A percentile compares a stretch with the other conserved stretches of the same genome.
Evolutionary conservation across 2,329 filamentous ascomycete species (phyloP).

Genomic region (Fusarium nodosum): DNA sequence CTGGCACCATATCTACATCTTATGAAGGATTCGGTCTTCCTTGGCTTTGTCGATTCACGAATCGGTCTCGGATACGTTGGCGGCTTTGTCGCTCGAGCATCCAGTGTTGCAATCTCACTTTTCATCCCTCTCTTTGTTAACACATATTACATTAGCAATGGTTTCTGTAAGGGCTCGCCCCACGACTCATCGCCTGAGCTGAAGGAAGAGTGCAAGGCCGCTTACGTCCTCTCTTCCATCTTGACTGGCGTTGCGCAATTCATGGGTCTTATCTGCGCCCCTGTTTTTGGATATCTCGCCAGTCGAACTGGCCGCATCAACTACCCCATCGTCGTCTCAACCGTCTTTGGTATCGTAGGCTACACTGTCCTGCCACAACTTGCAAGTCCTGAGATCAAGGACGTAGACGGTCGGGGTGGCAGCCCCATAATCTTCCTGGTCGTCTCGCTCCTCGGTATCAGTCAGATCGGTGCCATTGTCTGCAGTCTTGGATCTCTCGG

Average conservation of each 20-base stretch:
- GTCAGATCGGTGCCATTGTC: slow-evolving; percentile 96
- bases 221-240: slow-evolving; percentile 89
- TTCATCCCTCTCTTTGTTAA: slow-evolving; percentile 96
- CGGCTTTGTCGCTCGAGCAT: slow-evolving; percentile 94
- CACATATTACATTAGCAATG: slow-evolving; percentile 85
- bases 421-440: slow-evolving; percentile 78
- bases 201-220: slow-evolving; percentile 85
- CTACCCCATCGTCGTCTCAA: slow-evolving; percentile 78
- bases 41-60: slow-evolving; percentile 80
- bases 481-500: slow-evolving; percentile 92
- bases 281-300: slow-evolving; percentile 88
- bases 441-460: slow-evolving; percentile 85
- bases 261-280: slow-evolving; percentile 85
- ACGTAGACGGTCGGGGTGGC: slow-evolving; percentile 75
- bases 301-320: slow-evolving; percentile 76
- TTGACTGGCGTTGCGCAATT: slow-evolving; percentile 92
- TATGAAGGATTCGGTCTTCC: slow-evolving; percentile 71
- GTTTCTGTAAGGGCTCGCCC: slow-evolving; percentile 79
- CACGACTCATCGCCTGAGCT: slow-evolving; percentile 78
- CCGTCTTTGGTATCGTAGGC: slow-evolving; percentile 80
- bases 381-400: slow-evolving; percentile 78
- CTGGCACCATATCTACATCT: slow-evolving; percentile 71
- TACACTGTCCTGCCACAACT: slow-evolving; percentile 84
- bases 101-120: slow-evolving; percentile 92
- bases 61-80: slow-evolving; percentile 92